A percentile compares a stretch with the other conserved stretches of the same genome.
phyloP scores from a whole-genome alignment of 768 basidiomycete genomes.

The Leucocoprinus sp. region DNA sequence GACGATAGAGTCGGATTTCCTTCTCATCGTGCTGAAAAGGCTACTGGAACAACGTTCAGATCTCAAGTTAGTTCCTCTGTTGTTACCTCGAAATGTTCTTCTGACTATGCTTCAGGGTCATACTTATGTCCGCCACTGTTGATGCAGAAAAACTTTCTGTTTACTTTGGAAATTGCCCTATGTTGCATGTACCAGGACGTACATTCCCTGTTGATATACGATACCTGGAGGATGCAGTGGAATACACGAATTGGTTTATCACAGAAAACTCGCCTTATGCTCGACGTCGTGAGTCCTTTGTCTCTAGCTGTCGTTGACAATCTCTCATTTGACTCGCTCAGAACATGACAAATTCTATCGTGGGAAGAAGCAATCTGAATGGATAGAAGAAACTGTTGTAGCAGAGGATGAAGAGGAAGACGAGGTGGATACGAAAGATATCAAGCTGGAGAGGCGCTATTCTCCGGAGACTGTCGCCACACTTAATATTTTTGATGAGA shows the following conservation, averaged over 20 bases:
- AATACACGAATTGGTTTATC: constrained; percentile 72
- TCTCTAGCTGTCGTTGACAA: constrained; percentile 4
- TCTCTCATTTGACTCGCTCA: constrained; percentile 18
- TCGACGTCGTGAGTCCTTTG: constrained; percentile 43
- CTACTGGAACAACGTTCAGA: constrained; percentile 68
- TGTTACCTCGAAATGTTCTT: constrained; percentile 3
- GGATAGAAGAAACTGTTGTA: constrained; percentile 61
- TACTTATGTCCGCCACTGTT: constrained; percentile 95
- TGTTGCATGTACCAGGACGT: constrained; percentile 83
- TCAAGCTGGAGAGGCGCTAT: constrained; percentile 72
- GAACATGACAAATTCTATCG: constrained; percentile 58
- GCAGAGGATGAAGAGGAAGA: constrained; percentile 64
- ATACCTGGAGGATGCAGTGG: constrained; percentile 88
- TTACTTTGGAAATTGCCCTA: constrained; percentile 83
- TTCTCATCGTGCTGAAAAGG: constrained; percentile 87
- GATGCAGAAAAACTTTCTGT: constrained; percentile 84
- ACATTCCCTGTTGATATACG: constrained; percentile 87
- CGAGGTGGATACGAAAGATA: constrained; percentile 28
- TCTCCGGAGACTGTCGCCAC: constrained; percentile 66
- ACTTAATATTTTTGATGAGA: constrained; percentile 80
- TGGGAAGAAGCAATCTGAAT: constrained; percentile 57
- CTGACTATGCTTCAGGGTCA: constrained; percentile 43
- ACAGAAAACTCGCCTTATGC: constrained; percentile 78
- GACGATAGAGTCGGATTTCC: constrained; percentile 94
- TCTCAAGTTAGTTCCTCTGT: constrained; percentile 53